Evolutionary conservation across 331 rosid species (phyloP).

Genomic region (Quercus lobata): DNA sequence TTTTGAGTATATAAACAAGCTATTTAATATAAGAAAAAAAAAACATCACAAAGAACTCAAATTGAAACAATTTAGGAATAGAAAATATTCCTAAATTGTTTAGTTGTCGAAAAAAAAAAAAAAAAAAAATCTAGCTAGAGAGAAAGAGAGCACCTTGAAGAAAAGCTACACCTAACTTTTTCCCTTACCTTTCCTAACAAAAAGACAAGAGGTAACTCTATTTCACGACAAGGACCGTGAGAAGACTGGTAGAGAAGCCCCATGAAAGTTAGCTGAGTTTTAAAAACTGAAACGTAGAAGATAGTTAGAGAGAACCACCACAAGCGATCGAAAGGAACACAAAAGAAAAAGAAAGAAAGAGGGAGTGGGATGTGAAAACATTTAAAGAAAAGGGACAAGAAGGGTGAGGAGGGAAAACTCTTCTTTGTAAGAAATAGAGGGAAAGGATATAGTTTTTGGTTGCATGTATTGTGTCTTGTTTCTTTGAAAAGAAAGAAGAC

Average conservation of each 20-base stretch:
- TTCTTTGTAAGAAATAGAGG: not conserved
- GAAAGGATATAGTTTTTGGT: not conserved
- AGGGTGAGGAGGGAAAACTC: not conserved
- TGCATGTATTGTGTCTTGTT: constrained; percentile 8
- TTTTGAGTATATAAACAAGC: too few species aligned
- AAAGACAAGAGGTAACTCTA: not conserved
- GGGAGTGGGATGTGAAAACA: too few species aligned
- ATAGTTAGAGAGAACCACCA: not conserved
- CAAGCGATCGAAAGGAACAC: not conserved
- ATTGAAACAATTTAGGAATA: not conserved
- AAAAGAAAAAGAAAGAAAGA: not conserved
- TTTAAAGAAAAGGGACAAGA: not conserved
- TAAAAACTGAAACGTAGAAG: not conserved
- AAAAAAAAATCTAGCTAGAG: not conserved
- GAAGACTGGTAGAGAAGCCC: constrained; percentile 19
- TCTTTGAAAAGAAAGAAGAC: constrained; percentile 1
- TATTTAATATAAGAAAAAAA: not conserved
- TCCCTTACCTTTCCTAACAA: not conserved
- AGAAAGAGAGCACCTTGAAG: not conserved
- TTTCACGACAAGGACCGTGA: not conserved
- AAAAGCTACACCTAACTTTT: not conserved
- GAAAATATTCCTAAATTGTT: not conserved
- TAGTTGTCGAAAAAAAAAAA: not conserved
- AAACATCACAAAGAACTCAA: not conserved
- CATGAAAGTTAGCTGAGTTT: constrained; percentile 1